Conservation (phyloP, 176 grass and related monocot genomes). For the Ananas comosus region DNA sequence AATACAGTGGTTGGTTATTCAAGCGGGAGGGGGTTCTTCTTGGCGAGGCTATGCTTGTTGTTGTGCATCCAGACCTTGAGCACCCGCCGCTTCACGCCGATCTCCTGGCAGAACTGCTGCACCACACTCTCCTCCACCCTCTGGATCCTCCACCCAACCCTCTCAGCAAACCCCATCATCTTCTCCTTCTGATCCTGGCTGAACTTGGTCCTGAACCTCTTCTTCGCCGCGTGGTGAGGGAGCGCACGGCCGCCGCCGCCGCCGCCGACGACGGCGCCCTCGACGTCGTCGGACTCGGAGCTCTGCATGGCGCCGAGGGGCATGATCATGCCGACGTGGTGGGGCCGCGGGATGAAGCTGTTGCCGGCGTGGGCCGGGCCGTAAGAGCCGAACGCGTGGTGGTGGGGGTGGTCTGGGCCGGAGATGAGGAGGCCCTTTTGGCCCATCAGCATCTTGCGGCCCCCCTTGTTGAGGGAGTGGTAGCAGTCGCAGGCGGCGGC, state of each 20-base stretch:
- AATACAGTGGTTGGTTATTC: neutral
- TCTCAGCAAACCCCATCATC: neutral
- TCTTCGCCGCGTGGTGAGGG: constrained; percentile 21
- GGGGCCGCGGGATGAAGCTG: constrained; percentile 8
- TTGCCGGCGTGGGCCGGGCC: neutral
- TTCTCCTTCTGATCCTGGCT: constrained; percentile 4
- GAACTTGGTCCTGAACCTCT: constrained; percentile 9
- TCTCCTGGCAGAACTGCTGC: constrained; percentile 3
- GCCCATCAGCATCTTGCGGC: neutral
- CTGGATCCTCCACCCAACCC: neutral
- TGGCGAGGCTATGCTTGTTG: constrained; percentile 77
- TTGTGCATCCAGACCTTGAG: constrained; percentile 99
- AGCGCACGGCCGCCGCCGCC: constrained; percentile 21
- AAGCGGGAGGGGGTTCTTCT: neutral
- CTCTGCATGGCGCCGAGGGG: constrained; percentile 71
- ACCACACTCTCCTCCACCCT: neutral
- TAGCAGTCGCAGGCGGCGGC: neutral
- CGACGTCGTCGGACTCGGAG: constrained; percentile 78
- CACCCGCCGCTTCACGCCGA: neutral
- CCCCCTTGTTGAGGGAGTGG: neutral
- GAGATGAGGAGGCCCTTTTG: constrained; percentile 1
- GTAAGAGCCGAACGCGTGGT: neutral
- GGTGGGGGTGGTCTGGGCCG: neutral
- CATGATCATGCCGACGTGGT: constrained; percentile 48
- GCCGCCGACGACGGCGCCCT: constrained; percentile 19